phyloP scores from a whole-genome alignment of 1,284 basidiomycete genomes.

The Gomphus bonarii region DNA sequence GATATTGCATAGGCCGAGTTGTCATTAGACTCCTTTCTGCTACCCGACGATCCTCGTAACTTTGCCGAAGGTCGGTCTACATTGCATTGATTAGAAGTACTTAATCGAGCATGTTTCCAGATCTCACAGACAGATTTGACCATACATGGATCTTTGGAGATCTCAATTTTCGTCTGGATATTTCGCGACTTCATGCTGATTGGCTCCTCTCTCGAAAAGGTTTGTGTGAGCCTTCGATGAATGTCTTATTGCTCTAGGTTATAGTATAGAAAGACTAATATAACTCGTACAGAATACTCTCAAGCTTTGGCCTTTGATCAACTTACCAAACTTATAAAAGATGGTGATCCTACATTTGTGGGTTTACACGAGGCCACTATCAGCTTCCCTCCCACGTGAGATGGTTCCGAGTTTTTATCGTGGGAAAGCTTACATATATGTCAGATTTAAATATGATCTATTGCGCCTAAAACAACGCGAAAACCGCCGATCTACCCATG shows the following conservation, averaged over 20 bases:
- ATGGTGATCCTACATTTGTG: conserved; percentile 41
- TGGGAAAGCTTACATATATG: neutral
- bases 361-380: conserved; percentile 68
- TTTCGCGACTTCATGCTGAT: conserved; percentile 65
- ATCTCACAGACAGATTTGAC: conserved; percentile 77
- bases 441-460: conserved; percentile 70
- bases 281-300: conserved; percentile 39
- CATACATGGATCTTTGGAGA: conserved; percentile 76
- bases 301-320: conserved; percentile 78
- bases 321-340: conserved; percentile 57
- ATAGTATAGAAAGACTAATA: conserved; percentile 4
- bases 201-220: conserved; percentile 51
- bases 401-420: too few species aligned
- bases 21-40: conserved; percentile 55
- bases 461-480: conserved; percentile 36
- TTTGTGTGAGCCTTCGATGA: conserved; percentile 15
- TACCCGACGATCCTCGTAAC: conserved; percentile 48
- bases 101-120: conserved; percentile 25
- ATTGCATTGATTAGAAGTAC: neutral
- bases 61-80: conserved; percentile 48
- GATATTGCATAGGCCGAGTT: conserved; percentile 40
- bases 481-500: conserved; percentile 27
- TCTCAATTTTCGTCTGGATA: conserved; percentile 67
- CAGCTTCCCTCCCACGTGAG: conserved; percentile 57
- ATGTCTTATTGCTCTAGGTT: neutral